phyloP scores from a whole-genome alignment of 495 filamentous ascomycete genomes.

The Penicillium verhagenii region DNA sequence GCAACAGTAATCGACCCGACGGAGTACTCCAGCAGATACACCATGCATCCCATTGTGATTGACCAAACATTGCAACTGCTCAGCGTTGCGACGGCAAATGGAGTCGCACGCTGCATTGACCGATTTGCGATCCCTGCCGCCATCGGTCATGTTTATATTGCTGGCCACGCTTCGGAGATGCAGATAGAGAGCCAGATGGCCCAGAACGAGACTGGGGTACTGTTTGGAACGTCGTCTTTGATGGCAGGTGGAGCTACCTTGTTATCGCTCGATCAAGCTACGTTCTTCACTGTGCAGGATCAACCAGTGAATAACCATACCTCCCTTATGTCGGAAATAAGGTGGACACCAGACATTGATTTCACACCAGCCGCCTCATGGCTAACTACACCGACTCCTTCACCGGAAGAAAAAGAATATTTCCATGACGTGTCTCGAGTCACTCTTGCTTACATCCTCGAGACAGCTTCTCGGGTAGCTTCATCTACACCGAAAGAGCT shows the following conservation, averaged over 20 bases:
- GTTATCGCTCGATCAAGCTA: background rate
- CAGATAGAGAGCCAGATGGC: background rate
- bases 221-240: background rate
- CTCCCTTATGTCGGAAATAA: background rate
- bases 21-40: background rate
- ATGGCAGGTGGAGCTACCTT: background rate
- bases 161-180: background rate
- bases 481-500: no score
- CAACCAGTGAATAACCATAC: background rate
- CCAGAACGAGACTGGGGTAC: background rate
- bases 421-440: background rate
- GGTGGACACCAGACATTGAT: background rate
- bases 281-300: background rate
- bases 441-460: background rate
- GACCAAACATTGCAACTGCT: slow-evolving; percentile 10
- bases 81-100: background rate
- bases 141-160: slow-evolving; percentile 2
- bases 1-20: background rate
- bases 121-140: background rate
- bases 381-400: background rate
- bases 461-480: background rate
- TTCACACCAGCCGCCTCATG: background rate
- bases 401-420: background rate
- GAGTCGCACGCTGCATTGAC: background rate
- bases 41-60: slow-evolving; percentile 4